Evolutionary conservation across 192 early-diverging fungal species (phyloP).

Genomic region (Funneliformis geosporum): DNA sequence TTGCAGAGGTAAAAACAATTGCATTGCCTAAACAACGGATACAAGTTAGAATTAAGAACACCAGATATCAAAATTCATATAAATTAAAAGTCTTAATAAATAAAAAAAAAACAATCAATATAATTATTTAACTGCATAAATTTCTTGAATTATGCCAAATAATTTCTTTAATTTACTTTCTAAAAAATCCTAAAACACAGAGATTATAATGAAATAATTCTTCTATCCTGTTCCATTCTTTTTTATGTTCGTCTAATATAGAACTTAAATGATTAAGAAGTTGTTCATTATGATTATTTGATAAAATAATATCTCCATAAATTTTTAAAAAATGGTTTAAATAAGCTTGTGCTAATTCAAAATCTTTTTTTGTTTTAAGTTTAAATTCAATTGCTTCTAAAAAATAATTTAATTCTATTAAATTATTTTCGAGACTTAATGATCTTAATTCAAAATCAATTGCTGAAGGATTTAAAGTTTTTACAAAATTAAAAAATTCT

Average conservation of each 20-base stretch:
- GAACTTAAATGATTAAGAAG: constrained; percentile 39
- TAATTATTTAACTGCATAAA: neutral
- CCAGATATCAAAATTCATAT: neutral
- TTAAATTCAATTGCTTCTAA: constrained; percentile 63
- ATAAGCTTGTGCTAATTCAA: constrained; percentile 84
- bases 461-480: constrained; percentile 77
- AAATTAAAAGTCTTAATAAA: neutral
- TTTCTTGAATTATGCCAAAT: no score
- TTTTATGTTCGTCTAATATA: constrained; percentile 43
- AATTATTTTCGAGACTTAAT: constrained; percentile 66
- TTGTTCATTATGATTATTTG: constrained; percentile 52
- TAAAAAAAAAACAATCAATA: neutral
- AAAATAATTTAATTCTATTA: constrained; percentile 64
- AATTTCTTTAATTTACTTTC: constrained; percentile 25
- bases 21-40: neutral
- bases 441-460: constrained; percentile 86
- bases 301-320: constrained; percentile 75
- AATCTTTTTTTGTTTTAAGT: constrained; percentile 71
- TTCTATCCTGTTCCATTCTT: constrained; percentile 61
- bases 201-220: constrained; percentile 62
- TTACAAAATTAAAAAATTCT: constrained; percentile 70
- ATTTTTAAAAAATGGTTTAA: constrained; percentile 77
- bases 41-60: neutral
- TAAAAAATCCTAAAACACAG: constrained; percentile 65
- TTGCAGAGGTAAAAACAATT: neutral